phyloP scores from a whole-genome alignment of 768 basidiomycete species.

The Mycena kentingensis region DNA sequence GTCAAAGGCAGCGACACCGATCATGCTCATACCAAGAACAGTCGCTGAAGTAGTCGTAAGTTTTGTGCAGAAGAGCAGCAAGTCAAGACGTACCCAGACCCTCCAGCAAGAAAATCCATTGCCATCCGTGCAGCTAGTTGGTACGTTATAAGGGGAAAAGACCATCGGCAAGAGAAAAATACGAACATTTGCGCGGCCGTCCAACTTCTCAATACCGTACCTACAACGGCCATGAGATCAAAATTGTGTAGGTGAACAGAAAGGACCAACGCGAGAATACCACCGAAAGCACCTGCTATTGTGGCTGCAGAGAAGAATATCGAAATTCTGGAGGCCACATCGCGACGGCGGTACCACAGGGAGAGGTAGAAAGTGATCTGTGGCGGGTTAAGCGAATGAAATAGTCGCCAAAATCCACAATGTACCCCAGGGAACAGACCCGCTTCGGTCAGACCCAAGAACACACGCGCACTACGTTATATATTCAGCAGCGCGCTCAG shows the following conservation, averaged over 20 bases:
- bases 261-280: slow-evolving; percentile 47
- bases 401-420: background rate
- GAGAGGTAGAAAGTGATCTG: slow-evolving; percentile 50
- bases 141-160: background rate
- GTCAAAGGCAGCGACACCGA: background rate
- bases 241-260: background rate
- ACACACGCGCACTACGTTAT: slow-evolving; percentile 36
- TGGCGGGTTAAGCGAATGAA: background rate
- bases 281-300: slow-evolving; percentile 43
- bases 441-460: slow-evolving; percentile 43
- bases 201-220: slow-evolving; percentile 48
- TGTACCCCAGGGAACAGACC: slow-evolving; percentile 42
- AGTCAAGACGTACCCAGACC: slow-evolving; percentile 33
- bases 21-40: slow-evolving; percentile 5
- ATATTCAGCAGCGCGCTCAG: background rate
- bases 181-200: slow-evolving; percentile 32
- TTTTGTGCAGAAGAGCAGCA: background rate
- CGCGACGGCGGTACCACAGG: slow-evolving; percentile 61
- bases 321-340: slow-evolving; percentile 41
- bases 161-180: background rate
- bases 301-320: slow-evolving; percentile 26
- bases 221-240: slow-evolving; percentile 34
- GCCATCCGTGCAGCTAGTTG: slow-evolving; percentile 42
- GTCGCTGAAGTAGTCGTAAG: slow-evolving; percentile 4
- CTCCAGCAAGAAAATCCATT: slow-evolving; percentile 54